Base-by-base conservation (phyloP, 192 early-diverging fungal species). In the Coemansia sp. region DNA sequence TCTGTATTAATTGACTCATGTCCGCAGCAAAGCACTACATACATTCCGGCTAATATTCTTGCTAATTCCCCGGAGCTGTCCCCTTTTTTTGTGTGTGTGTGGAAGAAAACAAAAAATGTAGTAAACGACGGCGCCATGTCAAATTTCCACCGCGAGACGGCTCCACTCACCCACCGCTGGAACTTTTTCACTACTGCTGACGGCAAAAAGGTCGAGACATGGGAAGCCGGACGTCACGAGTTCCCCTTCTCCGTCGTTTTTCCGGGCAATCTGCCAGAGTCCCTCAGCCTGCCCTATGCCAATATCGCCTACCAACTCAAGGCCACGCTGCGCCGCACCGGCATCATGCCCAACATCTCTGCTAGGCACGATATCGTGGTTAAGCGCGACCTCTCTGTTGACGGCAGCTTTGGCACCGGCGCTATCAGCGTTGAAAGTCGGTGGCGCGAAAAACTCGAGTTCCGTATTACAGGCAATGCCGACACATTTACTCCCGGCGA, bases 381-480 rank as follows among this genome's bases (percentile, higher is more conserved):
- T 19, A 77, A 76, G 70, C 74, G 79, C 59, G 79, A 82, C 43
- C 65, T 82, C 71, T 65, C 74, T 6, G 51, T 71, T 38, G 74
- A 77, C 62, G 74, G 79, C 66, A 65, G 51, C 45, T 77, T 77
- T 62, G 71, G 79, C 57, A 70, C 79, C 2, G 79, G 79, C 47
- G 74, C 79, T 10, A 74, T 82, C 17, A 64, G 70, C 47, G 74
- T 82, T 11, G 74, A 82, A 36, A 76, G 76, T 67, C 60, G 74
- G 58, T 82, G 79, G 79, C 74, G 71, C 41, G 67, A 68, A 8
- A 77, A 73, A 64, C 75, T 82, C 43, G 79, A 82, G 29, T 77
- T 82, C 36, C 60, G 65, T 45, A 74, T 82, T 20, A 31, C 47
- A 0, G 32, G 71, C 0, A 62, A 77, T 20, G 79, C 74, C 6